These are phyloP conservation scores for Daedaleopsis nitida DNA, from an alignment of 768 basidiomycete genomes.

Conservation along the genomic window DNA sequence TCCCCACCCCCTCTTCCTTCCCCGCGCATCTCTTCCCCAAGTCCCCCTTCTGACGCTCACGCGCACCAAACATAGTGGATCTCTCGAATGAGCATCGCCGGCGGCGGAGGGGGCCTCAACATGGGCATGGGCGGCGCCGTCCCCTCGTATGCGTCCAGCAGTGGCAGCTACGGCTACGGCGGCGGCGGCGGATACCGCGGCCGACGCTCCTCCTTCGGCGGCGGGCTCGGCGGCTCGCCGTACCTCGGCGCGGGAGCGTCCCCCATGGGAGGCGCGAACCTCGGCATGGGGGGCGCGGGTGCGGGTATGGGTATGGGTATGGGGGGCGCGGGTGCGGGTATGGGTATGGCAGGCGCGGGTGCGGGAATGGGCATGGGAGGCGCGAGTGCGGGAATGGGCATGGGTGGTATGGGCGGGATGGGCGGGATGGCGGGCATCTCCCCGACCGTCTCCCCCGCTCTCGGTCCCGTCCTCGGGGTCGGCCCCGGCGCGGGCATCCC, in stretches of 20 bases:
- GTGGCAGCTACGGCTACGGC: background rate
- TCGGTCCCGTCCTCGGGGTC: background rate
- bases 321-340: background rate
- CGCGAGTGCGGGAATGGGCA: background rate
- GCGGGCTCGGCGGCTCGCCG: conserved; percentile 5
- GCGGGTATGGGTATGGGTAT: conserved; percentile 1
- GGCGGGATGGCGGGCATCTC: background rate
- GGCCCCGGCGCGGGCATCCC: background rate
- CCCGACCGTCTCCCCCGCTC: no score
- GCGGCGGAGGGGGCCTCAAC: background rate
- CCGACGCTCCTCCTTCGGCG: conserved; percentile 8
- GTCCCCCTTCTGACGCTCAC: background rate
- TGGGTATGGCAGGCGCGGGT: background rate
- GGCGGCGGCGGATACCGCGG: background rate
- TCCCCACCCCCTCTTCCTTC: background rate
- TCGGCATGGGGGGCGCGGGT: background rate
- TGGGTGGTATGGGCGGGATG: background rate
- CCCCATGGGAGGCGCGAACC: background rate
- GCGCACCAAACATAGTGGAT: background rate
- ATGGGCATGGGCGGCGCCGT: background rate
- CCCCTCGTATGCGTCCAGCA: background rate
- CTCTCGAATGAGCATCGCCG: background rate
- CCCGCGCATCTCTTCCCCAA: background rate
- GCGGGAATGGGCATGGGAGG: background rate
- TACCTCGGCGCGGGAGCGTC: background rate